Percentiles rank a stretch among this genome's conserved stretches.
These are phyloP conservation scores for Fraxinus albicans DNA, from an alignment of 305 asterid species.

Conservation along the genomic window DNA sequence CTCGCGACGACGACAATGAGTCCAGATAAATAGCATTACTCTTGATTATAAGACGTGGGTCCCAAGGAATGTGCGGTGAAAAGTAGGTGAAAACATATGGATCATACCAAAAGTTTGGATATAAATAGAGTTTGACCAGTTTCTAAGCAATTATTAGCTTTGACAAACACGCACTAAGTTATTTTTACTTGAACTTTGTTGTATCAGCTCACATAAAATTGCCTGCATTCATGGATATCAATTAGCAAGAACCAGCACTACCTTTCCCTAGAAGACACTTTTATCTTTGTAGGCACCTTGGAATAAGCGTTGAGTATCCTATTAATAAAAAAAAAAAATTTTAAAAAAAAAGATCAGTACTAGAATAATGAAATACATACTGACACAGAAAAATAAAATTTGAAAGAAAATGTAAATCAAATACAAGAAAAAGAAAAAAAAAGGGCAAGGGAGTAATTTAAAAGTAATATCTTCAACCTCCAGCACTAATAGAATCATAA, in stretches of 20 bases:
- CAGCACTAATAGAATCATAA: background rate
- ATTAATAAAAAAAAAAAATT: background rate
- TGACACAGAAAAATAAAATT: conserved; percentile 6
- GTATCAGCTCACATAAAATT: background rate
- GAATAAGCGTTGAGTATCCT: conserved; percentile 76
- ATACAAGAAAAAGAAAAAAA: background rate
- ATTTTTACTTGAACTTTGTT: background rate
- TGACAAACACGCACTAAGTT: background rate
- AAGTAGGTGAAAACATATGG: background rate
- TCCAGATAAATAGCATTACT: background rate
- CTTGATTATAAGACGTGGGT: background rate
- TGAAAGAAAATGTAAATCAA: background rate
- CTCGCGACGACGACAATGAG: background rate
- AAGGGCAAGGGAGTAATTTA: background rate
- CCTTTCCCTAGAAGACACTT: conserved; percentile 60
- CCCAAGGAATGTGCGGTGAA: background rate
- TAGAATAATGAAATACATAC: background rate
- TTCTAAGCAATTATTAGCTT: background rate
- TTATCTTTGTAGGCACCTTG: conserved; percentile 67
- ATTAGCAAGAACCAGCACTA: conserved; percentile 23
- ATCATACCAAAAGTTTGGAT: background rate
- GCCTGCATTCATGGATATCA: conserved; percentile 3
- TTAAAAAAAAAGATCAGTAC: background rate
- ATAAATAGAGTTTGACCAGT: background rate
- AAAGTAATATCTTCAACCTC: background rate